These are phyloP conservation scores for Flaveria sonorensis DNA, from an alignment of 129 eudicot genomes.

Conservation along the genomic window DNA sequence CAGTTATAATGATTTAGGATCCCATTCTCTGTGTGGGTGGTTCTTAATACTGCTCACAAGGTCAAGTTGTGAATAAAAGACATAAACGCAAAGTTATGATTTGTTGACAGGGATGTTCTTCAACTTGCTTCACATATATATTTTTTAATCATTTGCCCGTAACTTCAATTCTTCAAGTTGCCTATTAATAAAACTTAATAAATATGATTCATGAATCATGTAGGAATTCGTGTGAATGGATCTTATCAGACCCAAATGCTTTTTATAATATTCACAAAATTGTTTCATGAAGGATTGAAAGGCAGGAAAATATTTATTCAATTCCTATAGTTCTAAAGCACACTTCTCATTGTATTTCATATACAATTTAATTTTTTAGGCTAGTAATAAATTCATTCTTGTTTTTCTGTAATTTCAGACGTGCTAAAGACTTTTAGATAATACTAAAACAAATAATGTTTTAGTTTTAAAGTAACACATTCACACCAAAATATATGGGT, in stretches of 20 bases:
- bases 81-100: constrained; percentile 20
- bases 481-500: too few species aligned
- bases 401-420: too few species aligned
- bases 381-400: too few species aligned
- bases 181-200: not conserved
- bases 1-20: not conserved
- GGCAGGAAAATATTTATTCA: not conserved
- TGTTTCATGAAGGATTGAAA: not conserved
- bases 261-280: not conserved
- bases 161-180: constrained; percentile 31
- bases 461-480: too few species aligned
- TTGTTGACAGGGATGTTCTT: constrained; percentile 29
- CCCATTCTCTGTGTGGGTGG: constrained; percentile 32
- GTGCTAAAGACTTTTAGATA: too few species aligned
- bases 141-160: not conserved
- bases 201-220: constrained; percentile 2
- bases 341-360: too few species aligned
- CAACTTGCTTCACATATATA: constrained; percentile 25
- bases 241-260: not conserved
- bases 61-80: constrained; percentile 37
- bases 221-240: not conserved
- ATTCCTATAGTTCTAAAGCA: too few species aligned
- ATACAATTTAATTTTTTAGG: too few species aligned
- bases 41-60: constrained; percentile 19
- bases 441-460: too few species aligned